Percentiles rank a stretch among this genome's conserved stretches.
These are phyloP conservation scores for Carex kokanica DNA, from an alignment of 176 grass and related monocot genomes.

Conservation along the genomic window DNA sequence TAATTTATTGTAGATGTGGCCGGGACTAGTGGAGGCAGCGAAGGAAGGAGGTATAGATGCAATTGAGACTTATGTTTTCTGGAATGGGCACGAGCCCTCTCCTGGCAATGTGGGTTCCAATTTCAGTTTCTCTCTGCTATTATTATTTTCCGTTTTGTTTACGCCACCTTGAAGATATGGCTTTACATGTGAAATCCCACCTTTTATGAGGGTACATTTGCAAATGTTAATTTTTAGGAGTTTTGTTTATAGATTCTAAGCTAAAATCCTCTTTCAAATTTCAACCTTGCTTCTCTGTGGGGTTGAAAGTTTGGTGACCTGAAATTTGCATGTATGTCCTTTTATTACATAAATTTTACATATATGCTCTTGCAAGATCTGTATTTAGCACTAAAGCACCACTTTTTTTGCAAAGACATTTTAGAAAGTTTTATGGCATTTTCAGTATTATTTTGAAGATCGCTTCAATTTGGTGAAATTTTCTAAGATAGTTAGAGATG, in stretches of 20 bases:
- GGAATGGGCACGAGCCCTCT: slow-evolving; percentile 91
- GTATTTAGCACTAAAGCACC: not conserved
- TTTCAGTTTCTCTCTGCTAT: not conserved
- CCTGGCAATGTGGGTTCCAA: slow-evolving; percentile 57
- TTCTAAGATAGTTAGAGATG: slow-evolving; percentile 53
- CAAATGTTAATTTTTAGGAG: not conserved
- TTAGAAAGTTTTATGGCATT: slow-evolving; percentile 17
- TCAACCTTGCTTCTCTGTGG: slow-evolving; percentile 1
- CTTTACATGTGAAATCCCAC: not conserved
- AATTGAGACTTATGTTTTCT: slow-evolving; percentile 97
- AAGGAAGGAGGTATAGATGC: slow-evolving; percentile 81
- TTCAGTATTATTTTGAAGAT: slow-evolving; percentile 96
- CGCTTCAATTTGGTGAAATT: slow-evolving; percentile 87
- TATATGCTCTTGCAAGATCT: not conserved
- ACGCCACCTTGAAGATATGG: not conserved
- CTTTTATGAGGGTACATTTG: not conserved
- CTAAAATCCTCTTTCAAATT: not conserved
- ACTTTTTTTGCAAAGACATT: not conserved
- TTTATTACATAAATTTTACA: not conserved
- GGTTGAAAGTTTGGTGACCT: not conserved
- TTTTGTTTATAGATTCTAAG: not conserved
- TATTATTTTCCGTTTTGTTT: not conserved
- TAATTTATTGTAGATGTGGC: slow-evolving; percentile 73
- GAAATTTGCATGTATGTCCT: not conserved
- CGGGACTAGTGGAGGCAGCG: slow-evolving; percentile 64